These are phyloP conservation scores for Cyclostephanos invisitatus DNA, from an alignment of 108 stramenopile species.

Conservation along the genomic window DNA sequence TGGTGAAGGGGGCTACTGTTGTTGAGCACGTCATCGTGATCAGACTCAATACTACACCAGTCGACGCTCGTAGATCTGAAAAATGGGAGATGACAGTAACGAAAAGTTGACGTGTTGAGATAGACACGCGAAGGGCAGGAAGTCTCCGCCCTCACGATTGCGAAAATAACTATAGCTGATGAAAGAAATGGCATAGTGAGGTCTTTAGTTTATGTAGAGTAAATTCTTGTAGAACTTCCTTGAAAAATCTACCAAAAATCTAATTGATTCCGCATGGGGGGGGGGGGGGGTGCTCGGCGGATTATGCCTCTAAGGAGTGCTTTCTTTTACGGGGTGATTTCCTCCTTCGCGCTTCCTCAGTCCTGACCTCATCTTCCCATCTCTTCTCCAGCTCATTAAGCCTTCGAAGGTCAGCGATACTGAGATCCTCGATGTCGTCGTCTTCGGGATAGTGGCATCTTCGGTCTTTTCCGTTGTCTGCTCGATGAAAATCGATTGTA, in stretches of 20 bases:
- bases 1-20: conserved; percentile 47
- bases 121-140: no score
- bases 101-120: no score
- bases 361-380: not conserved
- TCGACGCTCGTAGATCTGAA: not conserved
- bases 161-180: no score
- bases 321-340: conserved; percentile 12
- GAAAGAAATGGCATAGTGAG: no score
- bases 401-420: conserved; percentile 21
- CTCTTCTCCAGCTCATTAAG: conserved; percentile 7
- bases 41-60: not conserved
- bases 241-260: no score
- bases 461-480: conserved; percentile 29
- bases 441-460: conserved; percentile 25
- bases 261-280: no score
- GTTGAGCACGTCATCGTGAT: conserved; percentile 36
- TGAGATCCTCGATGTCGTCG: conserved; percentile 31
- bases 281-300: not conserved
- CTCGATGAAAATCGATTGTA: not conserved
- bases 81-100: not conserved
- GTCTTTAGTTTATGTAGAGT: no score
- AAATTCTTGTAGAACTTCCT: no score
- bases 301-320: not conserved
- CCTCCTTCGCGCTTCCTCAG: not conserved
- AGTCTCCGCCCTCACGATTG: no score